Base-by-base conservation (phyloP, 2,329 filamentous ascomycete species). In the Fusarium equiseti region DNA sequence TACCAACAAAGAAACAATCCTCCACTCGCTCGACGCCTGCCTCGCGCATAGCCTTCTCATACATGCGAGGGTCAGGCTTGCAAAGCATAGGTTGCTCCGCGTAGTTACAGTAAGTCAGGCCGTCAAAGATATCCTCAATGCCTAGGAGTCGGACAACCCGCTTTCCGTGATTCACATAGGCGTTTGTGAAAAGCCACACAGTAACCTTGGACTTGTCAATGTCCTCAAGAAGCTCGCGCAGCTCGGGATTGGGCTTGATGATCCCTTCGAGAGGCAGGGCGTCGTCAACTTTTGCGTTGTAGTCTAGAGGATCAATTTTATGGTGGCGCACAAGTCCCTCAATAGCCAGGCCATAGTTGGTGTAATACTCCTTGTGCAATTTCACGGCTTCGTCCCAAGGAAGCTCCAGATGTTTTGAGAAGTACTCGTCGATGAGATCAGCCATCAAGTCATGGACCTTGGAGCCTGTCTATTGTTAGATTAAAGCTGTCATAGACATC, bases 41-140 rank as follows among this genome's bases (percentile, higher is more conserved):
- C 74, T 98, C 92, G 49, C 81, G 84, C 92, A 98, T 97, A 8
- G 93, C 96, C 82, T 96, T 97, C 40, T 87, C 87, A 78, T 90
- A 99, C 91, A 97, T 96, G 54, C 90, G 89, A 55, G 86, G 85
- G 60, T 92, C 87, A 5, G 96, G 96, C 80, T 99, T 99, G 84
- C 96, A 98, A 49, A 97, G 81, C 67, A 99, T 86, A 8, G 89
- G 91, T 44, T 88, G 83, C 18, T 87, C 82, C 13, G 84, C 86
- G 81, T 99, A 99, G 80, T 99, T 93, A 78, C 97, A 99, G 80
- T 90, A 99, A 0, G 96, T 99, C 66, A 98, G 89, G 10, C 96
- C 96, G 69, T 98, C 95, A 77, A 99, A 99, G 27, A 95, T 83
- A 78, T 97, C 93, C 3, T 97, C 94, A 26, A 99, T 85, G 4